Conservation (phyloP, 768 basidiomycete genomes). For the Trichaptum fuscoviolaceum region DNA sequence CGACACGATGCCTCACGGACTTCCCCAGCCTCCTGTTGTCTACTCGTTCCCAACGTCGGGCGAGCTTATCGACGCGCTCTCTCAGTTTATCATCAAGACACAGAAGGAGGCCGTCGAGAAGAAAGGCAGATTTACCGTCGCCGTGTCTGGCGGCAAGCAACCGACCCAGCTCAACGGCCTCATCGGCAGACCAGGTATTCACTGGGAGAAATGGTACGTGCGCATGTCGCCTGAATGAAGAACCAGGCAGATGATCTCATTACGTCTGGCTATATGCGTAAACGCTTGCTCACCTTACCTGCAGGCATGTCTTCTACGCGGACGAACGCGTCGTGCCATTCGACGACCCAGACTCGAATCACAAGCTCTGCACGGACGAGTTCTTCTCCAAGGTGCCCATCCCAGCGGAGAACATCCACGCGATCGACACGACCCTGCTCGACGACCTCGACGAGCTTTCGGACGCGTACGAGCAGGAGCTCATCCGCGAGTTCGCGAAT, state of each 20-base stretch:
- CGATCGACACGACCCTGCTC: slow-evolving; percentile 64
- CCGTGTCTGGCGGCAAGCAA: slow-evolving; percentile 89
- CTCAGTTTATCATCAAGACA: slow-evolving; percentile 76
- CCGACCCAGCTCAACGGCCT: slow-evolving; percentile 77
- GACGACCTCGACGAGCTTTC: slow-evolving; percentile 76
- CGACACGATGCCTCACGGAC: slow-evolving; percentile 2
- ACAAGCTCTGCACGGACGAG: slow-evolving; percentile 61
- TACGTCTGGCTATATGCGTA: not conserved
- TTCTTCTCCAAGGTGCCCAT: slow-evolving; percentile 85
- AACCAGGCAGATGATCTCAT: not conserved
- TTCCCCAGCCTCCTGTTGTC: slow-evolving; percentile 45
- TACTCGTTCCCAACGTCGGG: slow-evolving; percentile 58
- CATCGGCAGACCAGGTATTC: slow-evolving; percentile 54
- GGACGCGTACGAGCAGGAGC: slow-evolving; percentile 75
- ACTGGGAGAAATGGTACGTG: slow-evolving; percentile 94
- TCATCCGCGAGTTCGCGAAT: slow-evolving; percentile 88
- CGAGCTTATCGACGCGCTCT: slow-evolving; percentile 60
- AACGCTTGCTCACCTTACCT: slow-evolving; percentile 1
- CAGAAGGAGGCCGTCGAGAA: slow-evolving; percentile 88
- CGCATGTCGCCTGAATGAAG: slow-evolving; percentile 7
- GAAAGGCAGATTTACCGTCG: slow-evolving; percentile 87
- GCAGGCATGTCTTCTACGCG: slow-evolving; percentile 95
- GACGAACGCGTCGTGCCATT: slow-evolving; percentile 95
- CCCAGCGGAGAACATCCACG: slow-evolving; percentile 70
- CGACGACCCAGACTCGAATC: slow-evolving; percentile 91